Conservation (phyloP, 1,284 basidiomycete genomes). For the Polyporus tsugae region DNA sequence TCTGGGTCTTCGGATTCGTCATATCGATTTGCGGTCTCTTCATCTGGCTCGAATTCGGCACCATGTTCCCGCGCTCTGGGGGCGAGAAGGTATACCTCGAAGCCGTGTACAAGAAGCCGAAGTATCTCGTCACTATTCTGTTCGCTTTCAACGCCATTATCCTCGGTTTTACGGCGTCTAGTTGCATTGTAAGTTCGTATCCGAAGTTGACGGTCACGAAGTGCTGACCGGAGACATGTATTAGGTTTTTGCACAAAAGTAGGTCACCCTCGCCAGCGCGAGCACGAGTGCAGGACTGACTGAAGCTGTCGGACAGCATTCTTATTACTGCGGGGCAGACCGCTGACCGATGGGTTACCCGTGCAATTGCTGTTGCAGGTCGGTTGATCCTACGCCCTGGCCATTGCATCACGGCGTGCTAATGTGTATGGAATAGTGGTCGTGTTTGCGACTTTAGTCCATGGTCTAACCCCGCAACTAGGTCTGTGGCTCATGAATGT, state of each 20-base stretch:
- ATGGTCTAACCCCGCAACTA: conserved; percentile 37
- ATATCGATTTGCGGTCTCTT: conserved; percentile 70
- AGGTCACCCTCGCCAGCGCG: background rate
- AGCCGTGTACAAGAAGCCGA: conserved; percentile 70
- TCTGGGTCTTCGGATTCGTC: conserved; percentile 76
- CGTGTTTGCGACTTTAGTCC: conserved; percentile 33
- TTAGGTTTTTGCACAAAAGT: conserved; percentile 43
- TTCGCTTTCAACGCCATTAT: conserved; percentile 69
- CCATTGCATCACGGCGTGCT: background rate
- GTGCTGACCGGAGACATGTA: background rate
- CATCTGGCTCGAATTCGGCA: conserved; percentile 81
- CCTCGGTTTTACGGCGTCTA: conserved; percentile 64
- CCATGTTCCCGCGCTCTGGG: conserved; percentile 60
- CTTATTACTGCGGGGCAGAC: conserved; percentile 54
- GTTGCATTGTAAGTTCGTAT: conserved; percentile 56
- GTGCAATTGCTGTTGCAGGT: conserved; percentile 67
- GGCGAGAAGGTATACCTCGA: conserved; percentile 84
- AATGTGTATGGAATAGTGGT: conserved; percentile 31
- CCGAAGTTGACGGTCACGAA: background rate
- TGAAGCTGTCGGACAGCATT: conserved; percentile 46
- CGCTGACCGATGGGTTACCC: conserved; percentile 56
- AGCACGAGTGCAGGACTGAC: background rate
- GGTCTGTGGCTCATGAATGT: conserved; percentile 43
- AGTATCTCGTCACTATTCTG: conserved; percentile 65
- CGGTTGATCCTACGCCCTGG: conserved; percentile 9